Base-by-base conservation (phyloP, 495 filamentous ascomycete genomes). In the Gamarada debralockiae region DNA sequence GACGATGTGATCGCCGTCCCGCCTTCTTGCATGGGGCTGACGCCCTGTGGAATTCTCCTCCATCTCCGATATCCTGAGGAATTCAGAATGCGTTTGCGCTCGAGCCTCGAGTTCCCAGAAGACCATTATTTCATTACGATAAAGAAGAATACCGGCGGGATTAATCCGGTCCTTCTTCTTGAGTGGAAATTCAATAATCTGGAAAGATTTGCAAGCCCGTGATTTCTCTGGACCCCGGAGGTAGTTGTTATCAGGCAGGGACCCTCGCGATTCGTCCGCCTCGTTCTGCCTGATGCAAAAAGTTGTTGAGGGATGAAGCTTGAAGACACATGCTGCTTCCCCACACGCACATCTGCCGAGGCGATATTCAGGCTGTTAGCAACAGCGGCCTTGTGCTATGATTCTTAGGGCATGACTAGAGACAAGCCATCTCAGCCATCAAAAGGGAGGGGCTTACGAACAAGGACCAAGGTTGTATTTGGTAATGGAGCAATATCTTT, bases 261-360 rank as follows among this genome's bases (percentile, higher is more conserved):
- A n/a, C n/a, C n/a, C n/a, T n/a, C n/a, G n/a, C n/a, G n/a, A n/a
- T n/a, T n/a, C n/a, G n/a, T n/a, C n/a, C n/a, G n/a, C n/a, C n/a
- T n/a, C n/a, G n/a, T n/a, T 29, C 27, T 29, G 5, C 27, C 27
- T 29, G 10, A n/a, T n/a, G 4, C 27, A 29, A 29, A 29, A 10
- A 10, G 10, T 29, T 29, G 27, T 10, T 29, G 27, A 29, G 10
- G 27, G 27, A 29, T 5, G 27, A 10, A 4, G 5, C 10, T 4
- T 29, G 27, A 29, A 29, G 10, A 10, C 4, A 29, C 27, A 29
- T 10, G n/a, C n/a, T n/a, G n/a, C 27, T 29, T 29, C 51, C 51
- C 43, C 45, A 55, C 52, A 55, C 17, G 52, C 24, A 5, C 34
- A 55, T 48, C 52, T 55, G 37, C 52, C 52, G 52, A 55, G 42